A percentile compares a stretch with the other conserved stretches of the same genome.
phyloP scores from a whole-genome alignment of 2,329 filamentous ascomycete species.

The Rutstroemia sp. region DNA sequence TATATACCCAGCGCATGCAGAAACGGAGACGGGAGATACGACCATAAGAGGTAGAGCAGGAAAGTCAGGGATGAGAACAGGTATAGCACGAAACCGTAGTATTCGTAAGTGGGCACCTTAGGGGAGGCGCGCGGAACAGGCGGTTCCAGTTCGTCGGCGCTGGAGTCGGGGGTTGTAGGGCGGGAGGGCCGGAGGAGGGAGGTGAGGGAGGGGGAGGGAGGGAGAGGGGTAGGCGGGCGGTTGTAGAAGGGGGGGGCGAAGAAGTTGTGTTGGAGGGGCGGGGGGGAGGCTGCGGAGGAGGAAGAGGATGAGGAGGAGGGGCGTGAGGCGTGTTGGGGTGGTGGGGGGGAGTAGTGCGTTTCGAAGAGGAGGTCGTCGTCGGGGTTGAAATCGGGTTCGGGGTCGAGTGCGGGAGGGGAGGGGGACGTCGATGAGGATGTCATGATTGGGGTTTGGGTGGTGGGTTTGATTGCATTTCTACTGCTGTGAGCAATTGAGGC shows the following conservation, averaged over 20 bases:
- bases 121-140: constrained; percentile 77
- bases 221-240: constrained; percentile 87
- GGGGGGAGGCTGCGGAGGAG: constrained; percentile 15
- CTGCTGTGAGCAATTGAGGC: too few species aligned
- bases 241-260: constrained; percentile 92
- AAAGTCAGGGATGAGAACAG: constrained; percentile 80
- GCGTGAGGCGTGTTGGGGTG: neutral
- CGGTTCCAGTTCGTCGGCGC: constrained; percentile 68
- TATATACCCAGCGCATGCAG: constrained; percentile 88
- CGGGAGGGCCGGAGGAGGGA: constrained; percentile 83
- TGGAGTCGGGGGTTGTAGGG: constrained; percentile 89
- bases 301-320: neutral
- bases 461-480: too few species aligned
- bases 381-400: neutral
- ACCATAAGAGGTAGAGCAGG: constrained; percentile 61
- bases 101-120: constrained; percentile 97
- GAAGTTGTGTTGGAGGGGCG: constrained; percentile 36
- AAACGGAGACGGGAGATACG: constrained; percentile 85
- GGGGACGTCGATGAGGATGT: constrained; percentile 3
- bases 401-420: neutral
- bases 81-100: constrained; percentile 97
- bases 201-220: constrained; percentile 85
- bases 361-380: constrained; percentile 3
- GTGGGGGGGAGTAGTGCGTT: neutral
- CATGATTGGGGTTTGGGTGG: neutral